phyloP scores from a whole-genome alignment of 768 basidiomycete genomes.

The Termitomyces sp. region DNA sequence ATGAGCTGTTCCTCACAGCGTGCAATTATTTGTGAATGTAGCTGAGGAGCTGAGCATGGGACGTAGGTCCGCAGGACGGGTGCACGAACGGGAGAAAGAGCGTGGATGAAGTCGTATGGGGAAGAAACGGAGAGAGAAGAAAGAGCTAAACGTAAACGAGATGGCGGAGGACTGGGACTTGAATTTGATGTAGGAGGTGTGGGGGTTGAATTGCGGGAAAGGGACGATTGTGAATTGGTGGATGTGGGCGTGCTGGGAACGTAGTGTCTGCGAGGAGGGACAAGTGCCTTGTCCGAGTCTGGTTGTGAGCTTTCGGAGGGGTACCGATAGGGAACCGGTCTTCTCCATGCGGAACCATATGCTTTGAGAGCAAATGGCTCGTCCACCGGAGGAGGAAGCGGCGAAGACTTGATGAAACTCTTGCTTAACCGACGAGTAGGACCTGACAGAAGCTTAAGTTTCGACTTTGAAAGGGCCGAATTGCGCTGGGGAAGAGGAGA shows the following conservation, averaged over 20 bases:
- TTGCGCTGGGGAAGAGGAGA: slow-evolving; percentile 9
- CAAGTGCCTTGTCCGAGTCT: slow-evolving; percentile 7
- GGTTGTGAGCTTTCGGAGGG: slow-evolving; percentile 4
- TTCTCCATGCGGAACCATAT: slow-evolving; percentile 48
- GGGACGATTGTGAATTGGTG: slow-evolving; percentile 11
- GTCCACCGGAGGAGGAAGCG: slow-evolving; percentile 38
- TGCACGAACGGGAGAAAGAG: slow-evolving; percentile 60
- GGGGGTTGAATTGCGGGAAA: slow-evolving; percentile 11
- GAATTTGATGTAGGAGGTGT: slow-evolving; percentile 8
- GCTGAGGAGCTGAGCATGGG: slow-evolving; percentile 55
- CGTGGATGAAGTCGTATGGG: slow-evolving; percentile 58
- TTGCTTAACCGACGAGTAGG: slow-evolving; percentile 28
- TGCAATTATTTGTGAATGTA: slow-evolving; percentile 34
- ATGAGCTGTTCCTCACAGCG: slow-evolving; percentile 66
- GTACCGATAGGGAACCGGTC: slow-evolving; percentile 17
- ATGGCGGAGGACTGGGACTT: slow-evolving; percentile 8
- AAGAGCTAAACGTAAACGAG: slow-evolving; percentile 4
- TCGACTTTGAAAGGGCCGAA: slow-evolving; percentile 4
- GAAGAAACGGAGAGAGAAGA: slow-evolving; percentile 19
- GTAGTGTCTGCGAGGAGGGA: slow-evolving; percentile 17
- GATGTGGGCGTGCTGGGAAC: slow-evolving; percentile 40
- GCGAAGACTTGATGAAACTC: slow-evolving; percentile 24
- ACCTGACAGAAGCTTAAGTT: not conserved
- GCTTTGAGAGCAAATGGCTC: slow-evolving; percentile 40
- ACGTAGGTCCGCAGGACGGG: slow-evolving; percentile 67